Percentiles rank a stretch among this genome's conserved stretches.
phyloP scores from a whole-genome alignment of 2,329 filamentous ascomycete genomes.

The Hypoxylon sp. region DNA sequence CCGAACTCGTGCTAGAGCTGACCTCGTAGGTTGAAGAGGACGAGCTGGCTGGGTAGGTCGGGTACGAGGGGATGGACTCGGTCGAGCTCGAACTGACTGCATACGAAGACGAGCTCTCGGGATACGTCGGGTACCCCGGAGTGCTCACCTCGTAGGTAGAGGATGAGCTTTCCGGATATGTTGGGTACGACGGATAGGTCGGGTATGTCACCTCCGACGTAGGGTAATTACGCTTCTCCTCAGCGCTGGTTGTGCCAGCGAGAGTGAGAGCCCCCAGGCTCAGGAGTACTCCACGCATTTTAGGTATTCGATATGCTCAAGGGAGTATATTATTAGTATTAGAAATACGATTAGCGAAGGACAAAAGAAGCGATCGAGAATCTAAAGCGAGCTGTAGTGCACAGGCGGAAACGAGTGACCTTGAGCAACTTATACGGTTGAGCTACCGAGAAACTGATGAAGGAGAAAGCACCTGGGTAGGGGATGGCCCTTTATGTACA shows the following conservation, averaged over 20 bases:
- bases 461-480: slow-evolving; percentile 21
- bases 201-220: slow-evolving; percentile 30
- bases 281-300: slow-evolving; percentile 45
- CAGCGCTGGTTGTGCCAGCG: slow-evolving; percentile 43
- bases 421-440: slow-evolving; percentile 38
- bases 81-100: slow-evolving; percentile 10
- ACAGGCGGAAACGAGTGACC: slow-evolving; percentile 47
- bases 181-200: slow-evolving; percentile 22
- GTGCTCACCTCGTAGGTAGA: slow-evolving; percentile 13
- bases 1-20: slow-evolving; percentile 12
- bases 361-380: slow-evolving; percentile 30
- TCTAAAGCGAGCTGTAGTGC: slow-evolving; percentile 25
- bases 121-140: slow-evolving; percentile 17
- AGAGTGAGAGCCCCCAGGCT: slow-evolving; percentile 46
- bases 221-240: slow-evolving; percentile 34
- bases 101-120: slow-evolving; percentile 17
- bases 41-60: slow-evolving; percentile 12
- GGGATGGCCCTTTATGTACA: slow-evolving; percentile 36
- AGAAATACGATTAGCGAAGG: slow-evolving; percentile 30
- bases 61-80: slow-evolving; percentile 17
- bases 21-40: slow-evolving; percentile 10
- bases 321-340: slow-evolving; percentile 32
- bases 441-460: slow-evolving; percentile 27
- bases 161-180: slow-evolving; percentile 20
- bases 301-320: slow-evolving; percentile 23